Evolutionary conservation across 2,329 filamentous ascomycete genomes (phyloP).

Genomic region (Pseudopithomyces chartarum): DNA sequence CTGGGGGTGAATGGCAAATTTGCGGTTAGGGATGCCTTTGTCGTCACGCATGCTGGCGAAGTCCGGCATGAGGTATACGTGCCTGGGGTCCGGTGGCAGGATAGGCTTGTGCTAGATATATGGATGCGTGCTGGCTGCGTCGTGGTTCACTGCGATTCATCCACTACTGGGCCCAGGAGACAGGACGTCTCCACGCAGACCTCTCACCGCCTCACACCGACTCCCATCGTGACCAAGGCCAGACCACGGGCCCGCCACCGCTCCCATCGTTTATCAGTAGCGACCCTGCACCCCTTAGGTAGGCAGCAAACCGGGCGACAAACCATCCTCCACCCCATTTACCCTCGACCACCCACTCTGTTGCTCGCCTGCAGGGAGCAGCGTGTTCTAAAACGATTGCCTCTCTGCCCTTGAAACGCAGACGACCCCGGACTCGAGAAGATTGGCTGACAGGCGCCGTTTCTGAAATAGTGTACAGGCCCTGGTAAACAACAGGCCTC

Average conservation of each 20-base stretch:
- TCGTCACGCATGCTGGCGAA: conserved; percentile 37
- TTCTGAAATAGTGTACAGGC: conserved; percentile 29
- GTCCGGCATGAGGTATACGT: conserved; percentile 43
- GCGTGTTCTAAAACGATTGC: conserved; percentile 36
- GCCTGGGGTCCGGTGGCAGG: conserved; percentile 45
- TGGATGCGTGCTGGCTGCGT: conserved; percentile 56
- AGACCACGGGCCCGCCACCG: conserved; percentile 26
- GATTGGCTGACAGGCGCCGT: conserved; percentile 40
- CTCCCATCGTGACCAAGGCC: conserved; percentile 32
- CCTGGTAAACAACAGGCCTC: conserved; percentile 32
- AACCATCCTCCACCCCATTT: conserved; percentile 2
- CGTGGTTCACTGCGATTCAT: conserved; percentile 42
- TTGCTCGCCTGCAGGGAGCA: conserved; percentile 21
- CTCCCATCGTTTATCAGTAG: not conserved
- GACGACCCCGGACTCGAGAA: conserved; percentile 20
- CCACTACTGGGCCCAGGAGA: conserved; percentile 15
- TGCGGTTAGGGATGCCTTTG: conserved; percentile 14
- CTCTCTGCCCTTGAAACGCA: conserved; percentile 38
- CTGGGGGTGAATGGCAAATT: conserved; percentile 27
- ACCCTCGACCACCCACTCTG: conserved; percentile 9
- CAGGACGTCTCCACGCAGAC: conserved; percentile 26
- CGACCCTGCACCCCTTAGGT: not conserved
- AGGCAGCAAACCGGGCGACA: conserved; percentile 4
- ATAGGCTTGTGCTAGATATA: conserved; percentile 58
- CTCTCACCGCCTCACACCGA: conserved; percentile 38